phyloP scores from a whole-genome alignment of 495 filamentous ascomycete species.

The Trichoderma gamsii region DNA sequence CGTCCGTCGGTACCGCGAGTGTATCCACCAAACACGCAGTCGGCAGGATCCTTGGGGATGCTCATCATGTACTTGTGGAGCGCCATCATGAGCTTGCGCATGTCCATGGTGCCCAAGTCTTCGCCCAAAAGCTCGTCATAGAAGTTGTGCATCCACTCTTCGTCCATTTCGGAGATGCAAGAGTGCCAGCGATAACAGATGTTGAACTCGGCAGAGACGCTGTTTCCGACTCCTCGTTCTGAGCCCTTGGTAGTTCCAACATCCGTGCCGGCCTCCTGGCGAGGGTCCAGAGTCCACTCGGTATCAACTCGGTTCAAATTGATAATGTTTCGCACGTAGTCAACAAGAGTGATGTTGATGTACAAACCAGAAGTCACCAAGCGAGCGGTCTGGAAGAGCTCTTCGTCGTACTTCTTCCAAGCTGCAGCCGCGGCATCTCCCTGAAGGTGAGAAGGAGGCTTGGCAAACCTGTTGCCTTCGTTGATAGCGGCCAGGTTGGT shows the following conservation, averaged over 20 bases:
- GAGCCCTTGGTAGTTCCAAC: constrained; percentile 49
- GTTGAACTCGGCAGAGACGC: constrained; percentile 69
- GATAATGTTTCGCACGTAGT: constrained; percentile 80
- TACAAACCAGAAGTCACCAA: constrained; percentile 77
- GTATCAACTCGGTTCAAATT: constrained; percentile 72
- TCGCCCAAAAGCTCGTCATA: constrained; percentile 61
- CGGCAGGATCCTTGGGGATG: constrained; percentile 55
- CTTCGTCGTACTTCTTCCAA: constrained; percentile 70
- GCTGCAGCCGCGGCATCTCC: constrained; percentile 48
- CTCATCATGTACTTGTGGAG: constrained; percentile 53
- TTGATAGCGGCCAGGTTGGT: constrained; percentile 64
- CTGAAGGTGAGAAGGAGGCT: constrained; percentile 37
- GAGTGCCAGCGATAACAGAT: constrained; percentile 74
- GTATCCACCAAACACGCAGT: constrained; percentile 60
- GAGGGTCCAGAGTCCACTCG: constrained; percentile 75
- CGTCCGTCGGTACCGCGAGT: constrained; percentile 53
- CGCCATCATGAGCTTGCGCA: constrained; percentile 52
- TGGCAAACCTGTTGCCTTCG: constrained; percentile 63
- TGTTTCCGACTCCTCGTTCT: constrained; percentile 59
- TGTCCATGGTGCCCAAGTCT: constrained; percentile 42
- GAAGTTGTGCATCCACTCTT: constrained; percentile 65
- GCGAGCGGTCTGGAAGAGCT: constrained; percentile 77
- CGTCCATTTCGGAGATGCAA: constrained; percentile 64
- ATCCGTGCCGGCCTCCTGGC: constrained; percentile 51
- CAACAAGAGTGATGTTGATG: constrained; percentile 75